These are phyloP conservation scores for Cryphonectria japonica DNA, from an alignment of 2,329 filamentous ascomycete genomes.

Conservation along the genomic window DNA sequence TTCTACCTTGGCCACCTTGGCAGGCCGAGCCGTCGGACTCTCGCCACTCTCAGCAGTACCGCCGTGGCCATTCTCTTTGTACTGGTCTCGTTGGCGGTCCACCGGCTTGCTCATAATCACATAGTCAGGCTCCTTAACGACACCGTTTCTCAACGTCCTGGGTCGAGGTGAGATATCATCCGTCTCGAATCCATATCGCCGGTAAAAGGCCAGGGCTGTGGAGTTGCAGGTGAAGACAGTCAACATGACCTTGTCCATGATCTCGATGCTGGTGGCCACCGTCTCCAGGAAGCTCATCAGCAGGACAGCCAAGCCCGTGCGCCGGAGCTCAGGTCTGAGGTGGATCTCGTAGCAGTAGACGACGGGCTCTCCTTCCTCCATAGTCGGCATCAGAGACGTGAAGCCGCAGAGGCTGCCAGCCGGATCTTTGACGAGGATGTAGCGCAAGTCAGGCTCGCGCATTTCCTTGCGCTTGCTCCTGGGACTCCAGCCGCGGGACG, in stretches of 20 bases:
- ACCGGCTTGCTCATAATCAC: constrained; percentile 60
- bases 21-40: neutral
- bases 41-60: neutral
- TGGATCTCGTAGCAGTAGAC: constrained; percentile 83
- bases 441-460: constrained; percentile 68
- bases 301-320: constrained; percentile 64
- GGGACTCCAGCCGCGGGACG: constrained; percentile 66
- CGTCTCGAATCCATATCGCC: constrained; percentile 58
- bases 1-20: neutral
- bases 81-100: neutral
- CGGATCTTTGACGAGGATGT: constrained; percentile 60
- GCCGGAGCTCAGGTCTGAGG: constrained; percentile 58
- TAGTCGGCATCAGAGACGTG: constrained; percentile 72
- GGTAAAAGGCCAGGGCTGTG: constrained; percentile 63
- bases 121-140: constrained; percentile 59
- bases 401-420: constrained; percentile 53
- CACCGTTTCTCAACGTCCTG: constrained; percentile 57
- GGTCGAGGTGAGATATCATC: constrained; percentile 61
- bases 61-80: neutral
- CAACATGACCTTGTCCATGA: constrained; percentile 70
- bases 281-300: constrained; percentile 61
- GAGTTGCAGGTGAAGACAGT: constrained; percentile 70
- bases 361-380: constrained; percentile 67
- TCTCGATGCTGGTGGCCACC: constrained; percentile 57
- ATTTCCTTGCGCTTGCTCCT: constrained; percentile 68